phyloP scores from a whole-genome alignment of 305 asterid species.

The Fraxinus sp. region DNA sequence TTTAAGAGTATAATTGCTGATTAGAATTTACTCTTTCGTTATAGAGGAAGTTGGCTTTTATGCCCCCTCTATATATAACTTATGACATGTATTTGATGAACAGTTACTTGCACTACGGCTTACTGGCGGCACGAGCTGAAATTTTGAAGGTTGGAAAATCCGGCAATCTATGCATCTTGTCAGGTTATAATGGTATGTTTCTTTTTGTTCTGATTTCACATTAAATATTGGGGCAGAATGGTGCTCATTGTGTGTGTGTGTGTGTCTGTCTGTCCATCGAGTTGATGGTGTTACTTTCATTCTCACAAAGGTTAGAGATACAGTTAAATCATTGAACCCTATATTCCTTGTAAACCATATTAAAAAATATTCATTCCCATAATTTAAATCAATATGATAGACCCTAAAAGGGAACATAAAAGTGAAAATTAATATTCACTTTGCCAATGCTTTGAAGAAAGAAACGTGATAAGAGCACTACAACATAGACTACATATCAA shows the following conservation, averaged over 20 bases:
- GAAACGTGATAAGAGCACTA: neutral
- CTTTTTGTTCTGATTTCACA: neutral
- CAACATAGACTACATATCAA: neutral
- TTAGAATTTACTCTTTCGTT: neutral
- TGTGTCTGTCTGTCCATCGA: neutral
- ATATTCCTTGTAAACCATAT: neutral
- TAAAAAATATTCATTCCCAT: neutral
- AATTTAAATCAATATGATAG: neutral
- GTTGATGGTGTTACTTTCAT: neutral
- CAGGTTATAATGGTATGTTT: slow-evolving; percentile 67
- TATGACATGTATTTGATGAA: neutral
- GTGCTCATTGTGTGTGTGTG: neutral
- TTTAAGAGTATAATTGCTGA: neutral
- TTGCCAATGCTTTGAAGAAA: neutral
- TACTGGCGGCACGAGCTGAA: slow-evolving; percentile 97
- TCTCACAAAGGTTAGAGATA: neutral
- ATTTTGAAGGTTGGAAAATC: slow-evolving; percentile 66
- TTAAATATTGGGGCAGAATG: neutral
- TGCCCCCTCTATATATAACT: neutral
- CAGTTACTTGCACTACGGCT: slow-evolving; percentile 87
- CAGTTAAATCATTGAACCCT: neutral
- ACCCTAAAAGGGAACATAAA: neutral
- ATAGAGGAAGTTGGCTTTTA: neutral
- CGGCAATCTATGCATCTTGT: slow-evolving; percentile 76
- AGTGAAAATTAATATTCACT: neutral